Base-by-base conservation (phyloP, 2,329 filamentous ascomycete species). In the Lasiodiplodia gonubiensis region DNA sequence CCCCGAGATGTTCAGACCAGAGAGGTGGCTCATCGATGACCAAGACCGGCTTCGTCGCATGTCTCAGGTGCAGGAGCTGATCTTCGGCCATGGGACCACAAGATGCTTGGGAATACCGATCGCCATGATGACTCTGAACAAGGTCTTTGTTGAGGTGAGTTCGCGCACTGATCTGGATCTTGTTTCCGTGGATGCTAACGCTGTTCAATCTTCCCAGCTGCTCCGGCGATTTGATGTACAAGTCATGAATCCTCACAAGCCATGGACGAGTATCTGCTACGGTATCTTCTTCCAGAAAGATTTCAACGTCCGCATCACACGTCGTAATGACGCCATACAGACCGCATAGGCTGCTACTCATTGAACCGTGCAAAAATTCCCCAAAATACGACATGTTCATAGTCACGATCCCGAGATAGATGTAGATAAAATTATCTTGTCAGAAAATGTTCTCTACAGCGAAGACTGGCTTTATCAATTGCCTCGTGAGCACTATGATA, bases 111-210 rank as follows among this genome's bases (percentile, higher is more conserved):
- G 78, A 12, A 71, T 67, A 37, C 72, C 72, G 2, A 70, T 80
- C 25, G 78, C 78, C 11, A 53, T 75, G 57, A 73, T 80, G 52
- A 78, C 80, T 69, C 71, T 80, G 21, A 74, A 79, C 64, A 80
- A 80, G 70, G 70, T 78, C 2, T 74, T 80, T 37, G 79, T 82
- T 27, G 82, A 85, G 76, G 27, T 64, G 12, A 16, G 52, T n/a
- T 37, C 3, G 4, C 10, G 4, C 10, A 10, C 10, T 49, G n/a
- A 27, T 23, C 48, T 16, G 2, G 14, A 21, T 25, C 1, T 2
- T n/a, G 42, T 46, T 12, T 46, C 6, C 16, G 14, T 16, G 4
- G 8, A 51, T 51, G 21, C 48, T 51, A 16, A 51, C 48, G 23
- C 30, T 25, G 16, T 25, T 49, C 46, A 10, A 2, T 1, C n/a